These are phyloP conservation scores for apple (Malus domestica) DNA, from an alignment of 306 rosid species.

Conservation along the genomic window DNA sequence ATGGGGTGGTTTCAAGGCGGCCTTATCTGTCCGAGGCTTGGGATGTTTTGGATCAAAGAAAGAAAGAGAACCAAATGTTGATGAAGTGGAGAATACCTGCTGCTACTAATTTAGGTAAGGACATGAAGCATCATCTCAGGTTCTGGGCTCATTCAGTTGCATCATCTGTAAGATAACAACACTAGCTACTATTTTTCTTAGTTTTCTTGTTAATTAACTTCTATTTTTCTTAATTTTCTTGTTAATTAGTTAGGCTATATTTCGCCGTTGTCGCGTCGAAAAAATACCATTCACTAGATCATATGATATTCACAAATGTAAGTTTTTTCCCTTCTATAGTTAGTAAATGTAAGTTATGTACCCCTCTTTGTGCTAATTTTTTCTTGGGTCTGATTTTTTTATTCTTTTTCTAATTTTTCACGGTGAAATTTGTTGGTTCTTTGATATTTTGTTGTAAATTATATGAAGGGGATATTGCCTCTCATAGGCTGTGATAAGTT, in stretches of 20 bases:
- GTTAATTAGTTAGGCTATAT: not conserved
- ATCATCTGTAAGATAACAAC: slow-evolving; percentile 47
- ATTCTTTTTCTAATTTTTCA: no score
- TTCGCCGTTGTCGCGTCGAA: not conserved
- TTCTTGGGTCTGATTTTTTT: no score
- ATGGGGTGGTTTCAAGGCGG: slow-evolving; percentile 38
- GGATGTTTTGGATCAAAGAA: slow-evolving; percentile 40
- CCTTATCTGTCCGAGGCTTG: slow-evolving; percentile 86
- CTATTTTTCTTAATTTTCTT: not conserved
- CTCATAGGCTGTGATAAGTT: not conserved
- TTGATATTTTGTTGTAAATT: not conserved
- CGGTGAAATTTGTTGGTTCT: not conserved
- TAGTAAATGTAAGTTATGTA: not conserved
- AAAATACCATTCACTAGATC: no score
- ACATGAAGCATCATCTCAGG: slow-evolving; percentile 56
- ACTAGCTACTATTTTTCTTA: not conserved
- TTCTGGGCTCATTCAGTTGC: slow-evolving; percentile 77
- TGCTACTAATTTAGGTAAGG: slow-evolving; percentile 30
- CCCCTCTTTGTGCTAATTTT: no score
- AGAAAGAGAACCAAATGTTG: slow-evolving; percentile 16
- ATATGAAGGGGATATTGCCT: not conserved
- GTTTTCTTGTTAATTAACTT: not conserved
- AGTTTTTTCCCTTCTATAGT: not conserved
- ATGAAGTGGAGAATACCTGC: slow-evolving; percentile 49
- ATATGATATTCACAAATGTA: not conserved